Evolutionary conservation across 1,139 yeast species (phyloP), one percentile per base, ranked within the genome.

Genomic region (Komagataea norvegica): DNA sequence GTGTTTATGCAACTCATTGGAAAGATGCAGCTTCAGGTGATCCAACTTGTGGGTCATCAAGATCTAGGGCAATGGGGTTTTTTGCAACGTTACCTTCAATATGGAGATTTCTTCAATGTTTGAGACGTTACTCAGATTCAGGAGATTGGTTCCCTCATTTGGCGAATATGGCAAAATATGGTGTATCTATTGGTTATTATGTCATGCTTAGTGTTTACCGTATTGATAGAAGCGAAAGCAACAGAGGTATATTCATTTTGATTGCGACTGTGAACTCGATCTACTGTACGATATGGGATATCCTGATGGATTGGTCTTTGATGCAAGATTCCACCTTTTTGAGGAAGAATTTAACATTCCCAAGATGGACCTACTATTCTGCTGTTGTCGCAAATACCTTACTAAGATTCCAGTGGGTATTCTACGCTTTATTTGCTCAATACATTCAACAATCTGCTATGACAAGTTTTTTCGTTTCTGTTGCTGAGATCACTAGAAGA

Each of bases 101-200:
- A 31, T 87, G 95, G 87, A 83, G 99, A 63, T 75, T 84, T 38
- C 58, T 89, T 38, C 99, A 91, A 59, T 91, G 98, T 61, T 59
- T 82, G 22, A 68, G 99, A 51, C 94, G 99, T 72, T 91, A 73
- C 58, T 75, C 80, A 35, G 99, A 91, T 56, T 83, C 96, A 0
- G 91, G 94, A 2, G 96, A 89, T 54, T 81, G 89, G 84, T 93
- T 91, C 56, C 99, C 99, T 1, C 99, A 91, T 69, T 64, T 91
- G 44, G 91, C 95, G n/a, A 91, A 91, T 55, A 86, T 87, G 70
- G 53, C 68, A 31, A 91, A 91, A 59, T 91, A 89, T 57, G 55
- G 72, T 1, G 62, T 82, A 25, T 73, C 88, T 2, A 72, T 85
- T 3, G 49, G 74, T 19, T 87, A 85, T 60, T 81, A 85, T 59